Evolutionary conservation across 768 basidiomycete genomes (phyloP), one percentile per base, ranked within the genome.

Genomic region (Podaxis sp.): DNA sequence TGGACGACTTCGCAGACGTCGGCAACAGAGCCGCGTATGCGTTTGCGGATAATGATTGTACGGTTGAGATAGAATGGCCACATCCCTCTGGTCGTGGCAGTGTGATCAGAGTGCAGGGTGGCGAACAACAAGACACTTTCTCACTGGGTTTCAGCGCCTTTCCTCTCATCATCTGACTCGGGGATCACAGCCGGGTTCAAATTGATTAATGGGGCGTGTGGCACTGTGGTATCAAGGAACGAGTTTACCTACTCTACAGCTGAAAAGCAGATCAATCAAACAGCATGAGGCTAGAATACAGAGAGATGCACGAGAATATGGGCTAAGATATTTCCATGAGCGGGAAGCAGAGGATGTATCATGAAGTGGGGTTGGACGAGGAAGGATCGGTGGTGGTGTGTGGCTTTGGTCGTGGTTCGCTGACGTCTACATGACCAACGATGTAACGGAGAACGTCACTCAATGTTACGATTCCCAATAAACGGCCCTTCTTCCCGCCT

Each of bases 391-490:
- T 27, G 17, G 24, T 50, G 47, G 54, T 50, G 24, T 43, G 52
- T 46, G 41, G 63, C 6, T 47, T 58, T 7, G 29, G n/a, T 36
- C 56, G 70, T 72, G 65, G 80, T 81, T 19, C 67, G 60, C 2
- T 72, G 15, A 86, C 82, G 5, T 78, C 78, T n/a, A 80, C 74
- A 64, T 86, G 83, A 37, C 87, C 87, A 57, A 95, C 89, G 63
- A 95, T 78, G 69, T 95, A 93, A 36, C 88, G 86, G 54, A 96
- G 75, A 47, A 96, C 93, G 70, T 96, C 94, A 73, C 89, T 92
- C 57, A 96, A 80, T 4, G 93, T 92, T 71, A 96, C 91, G 68
- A 96, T 86, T 0, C 94, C 94, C 50, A 94, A 75, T 3, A 96
- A 78, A 1, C 92, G 82, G 0, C 94, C 91, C 72, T 90, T 91